Percentiles rank a stretch among this genome's conserved stretches.
Evolutionary conservation across 1,284 basidiomycete species (phyloP).

Genomic region (Coniophora puteana): DNA sequence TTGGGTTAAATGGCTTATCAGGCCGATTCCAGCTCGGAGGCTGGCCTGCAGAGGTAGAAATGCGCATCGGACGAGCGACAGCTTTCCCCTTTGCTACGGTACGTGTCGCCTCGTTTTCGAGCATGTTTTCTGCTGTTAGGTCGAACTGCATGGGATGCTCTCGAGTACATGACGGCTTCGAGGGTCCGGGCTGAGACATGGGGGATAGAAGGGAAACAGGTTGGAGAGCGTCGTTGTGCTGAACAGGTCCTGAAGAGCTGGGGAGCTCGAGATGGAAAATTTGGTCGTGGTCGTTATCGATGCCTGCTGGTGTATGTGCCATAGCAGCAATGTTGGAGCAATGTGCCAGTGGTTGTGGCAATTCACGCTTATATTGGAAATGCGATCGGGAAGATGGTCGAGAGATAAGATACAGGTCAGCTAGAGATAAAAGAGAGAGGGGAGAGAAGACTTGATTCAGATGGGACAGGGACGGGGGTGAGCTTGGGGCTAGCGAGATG

Average conservation of each 20-base stretch:
- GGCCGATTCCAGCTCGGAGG: too few species aligned
- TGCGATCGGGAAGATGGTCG: slow-evolving; percentile 8
- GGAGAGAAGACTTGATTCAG: slow-evolving; percentile 6
- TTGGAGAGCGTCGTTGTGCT: slow-evolving; percentile 7
- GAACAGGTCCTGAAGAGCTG: slow-evolving; percentile 14
- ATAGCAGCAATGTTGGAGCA: too few species aligned
- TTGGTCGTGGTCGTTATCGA: slow-evolving; percentile 54
- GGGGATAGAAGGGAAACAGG: slow-evolving; percentile 4
- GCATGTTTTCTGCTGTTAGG: not conserved
- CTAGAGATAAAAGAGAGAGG: slow-evolving; percentile 2
- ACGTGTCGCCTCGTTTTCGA: slow-evolving; percentile 12
- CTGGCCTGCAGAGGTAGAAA: slow-evolving; percentile 32
- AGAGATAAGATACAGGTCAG: slow-evolving; percentile 7
- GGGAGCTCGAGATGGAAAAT: slow-evolving; percentile 46
- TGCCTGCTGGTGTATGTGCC: slow-evolving; percentile 40
- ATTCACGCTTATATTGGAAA: slow-evolving; percentile 17
- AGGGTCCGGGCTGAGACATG: slow-evolving; percentile 13
- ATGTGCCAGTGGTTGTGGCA: too few species aligned
- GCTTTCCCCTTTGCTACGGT: slow-evolving; percentile 47
- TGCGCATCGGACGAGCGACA: slow-evolving; percentile 43
- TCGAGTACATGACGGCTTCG: not conserved
- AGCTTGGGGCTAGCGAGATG: too few species aligned
- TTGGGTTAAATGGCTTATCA: too few species aligned
- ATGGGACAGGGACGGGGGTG: slow-evolving; percentile 14
- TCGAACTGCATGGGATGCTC: not conserved